Base-by-base conservation (phyloP, 805 yeast species). In the Zygosaccharomyces bisporus region DNA sequence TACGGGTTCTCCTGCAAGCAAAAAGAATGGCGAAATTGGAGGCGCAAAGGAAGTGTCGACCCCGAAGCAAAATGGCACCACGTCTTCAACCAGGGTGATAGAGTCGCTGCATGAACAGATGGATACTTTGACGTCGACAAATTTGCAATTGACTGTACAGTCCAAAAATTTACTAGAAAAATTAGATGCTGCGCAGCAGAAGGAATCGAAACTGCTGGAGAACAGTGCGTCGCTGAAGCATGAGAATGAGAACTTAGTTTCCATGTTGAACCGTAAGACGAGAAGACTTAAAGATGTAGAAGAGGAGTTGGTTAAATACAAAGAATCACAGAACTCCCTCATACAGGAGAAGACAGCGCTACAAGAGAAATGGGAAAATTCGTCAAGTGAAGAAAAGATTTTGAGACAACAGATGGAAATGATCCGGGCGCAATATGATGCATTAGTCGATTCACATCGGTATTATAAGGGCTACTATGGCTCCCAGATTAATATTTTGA, bases 231-330 rank as follows among this genome's bases (percentile, higher is more conserved):
- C 80, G 50, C 70, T 84, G 30, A 83, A 83, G 61, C 90, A 84
- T 60, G 91, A 87, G 56, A 82, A 82, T 54, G 89, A 85, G 51
- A 82, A 82, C 69, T 71, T 83, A 34, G 81, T 76, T 55, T 79
- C 88, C 1, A 66, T 85, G 50, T 65, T 86, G 46, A 78, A 75
- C 49, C 69, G 95, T 41, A 84, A 85, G 55, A 88, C 84, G 54
- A 71, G 90, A 41, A 70, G 86, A 42, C 75, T 85, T 19, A 56
- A 68, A 23, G 91, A 83, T 52, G 65, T 86, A 54, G 95, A 87
- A 60, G 68, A 65, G 32, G 79, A 51, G 10, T 36, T 50, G 32
- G 34, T 24, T 8, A 31, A 43, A 23, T 30, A 56, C 33, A 48
- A 45, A 29, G 33, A 27, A 23, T 29, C 40, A 2, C 39, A 39